Evolutionary conservation across 371 early-diverging fungal genomes (phyloP), one percentile per base, ranked within the genome.

Genomic region (Rhizopus arrhizus): DNA sequence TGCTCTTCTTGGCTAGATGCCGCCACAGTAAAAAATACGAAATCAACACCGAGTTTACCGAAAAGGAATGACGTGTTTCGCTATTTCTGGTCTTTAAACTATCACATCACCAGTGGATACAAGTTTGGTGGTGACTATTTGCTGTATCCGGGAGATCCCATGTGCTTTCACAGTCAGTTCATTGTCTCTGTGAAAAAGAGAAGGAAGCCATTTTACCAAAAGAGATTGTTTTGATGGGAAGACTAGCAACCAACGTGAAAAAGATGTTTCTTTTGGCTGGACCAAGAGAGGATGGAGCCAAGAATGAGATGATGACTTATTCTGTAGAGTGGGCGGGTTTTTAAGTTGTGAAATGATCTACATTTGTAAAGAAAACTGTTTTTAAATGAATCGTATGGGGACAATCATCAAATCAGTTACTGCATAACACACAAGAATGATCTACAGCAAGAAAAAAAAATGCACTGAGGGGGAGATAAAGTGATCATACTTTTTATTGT

Each of bases 41-140:
- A 54, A 15, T 71, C 68, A 70, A 49, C 38, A 11, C 73, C 63
- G 36, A 36, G 2, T 36, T 0, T 36, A 11, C 77, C 81, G 3
- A 41, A 35, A 4, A 76, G 16, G 9, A 43, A 15, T 3, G 22
- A 15, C 4, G 12, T 86, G 6, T 89, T 79, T 61, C 56, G 73
- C 38, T 71, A 76, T 56, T 65, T 88, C 28, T 88, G 86, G 86
- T 62, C 62, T 5, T 58, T 66, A 32, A 79, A 79, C 6, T 75
- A 72, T 33, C 87, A 70, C 58, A 66, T 87, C 15, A 82, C 85
- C 7, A 62, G 71, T 16, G 87, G 86, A 7, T 67, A 75, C 38
- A 85, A 85, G 60, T 89, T 87, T 72, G 89, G 89, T 5, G 86
- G 87, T 2, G 83, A 89, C 47, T 89, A 68, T 63, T 65, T 89